Evolutionary conservation across 2,329 filamentous ascomycete genomes (phyloP).

Genomic region (Fusarium goolgardi): DNA sequence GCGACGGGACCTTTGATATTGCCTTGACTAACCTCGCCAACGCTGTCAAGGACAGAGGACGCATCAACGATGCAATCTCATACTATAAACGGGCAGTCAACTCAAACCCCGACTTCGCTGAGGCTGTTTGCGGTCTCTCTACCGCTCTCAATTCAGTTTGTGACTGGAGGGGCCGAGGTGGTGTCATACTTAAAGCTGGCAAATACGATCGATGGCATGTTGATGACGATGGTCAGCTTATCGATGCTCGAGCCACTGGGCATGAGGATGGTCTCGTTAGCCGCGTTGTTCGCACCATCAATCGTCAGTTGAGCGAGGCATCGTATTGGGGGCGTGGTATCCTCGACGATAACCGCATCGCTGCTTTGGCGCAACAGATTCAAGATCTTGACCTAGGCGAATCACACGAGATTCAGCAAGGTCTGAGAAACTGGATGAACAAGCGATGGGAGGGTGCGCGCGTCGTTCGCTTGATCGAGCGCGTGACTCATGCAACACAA

Average conservation of each 20-base stretch:
- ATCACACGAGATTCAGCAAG: constrained; percentile 53
- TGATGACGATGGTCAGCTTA: constrained; percentile 82
- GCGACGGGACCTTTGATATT: constrained; percentile 96
- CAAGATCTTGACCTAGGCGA: constrained; percentile 53
- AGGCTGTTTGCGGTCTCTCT: constrained; percentile 94
- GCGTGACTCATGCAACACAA: constrained; percentile 79
- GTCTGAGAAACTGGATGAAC: constrained; percentile 72
- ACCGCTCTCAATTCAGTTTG: constrained; percentile 97
- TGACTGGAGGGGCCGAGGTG: constrained; percentile 90
- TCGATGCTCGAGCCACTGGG: constrained; percentile 73
- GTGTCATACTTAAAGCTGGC: constrained; percentile 78
- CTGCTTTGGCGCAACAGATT: constrained; percentile 62
- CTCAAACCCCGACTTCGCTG: constrained; percentile 95
- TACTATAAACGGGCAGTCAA: constrained; percentile 92
- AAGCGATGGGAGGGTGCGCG: constrained; percentile 90
- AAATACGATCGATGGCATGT: constrained; percentile 93
- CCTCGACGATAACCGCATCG: constrained; percentile 67
- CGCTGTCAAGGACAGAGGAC: constrained; percentile 95
- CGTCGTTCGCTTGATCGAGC: constrained; percentile 84
- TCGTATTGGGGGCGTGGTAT: constrained; percentile 85
- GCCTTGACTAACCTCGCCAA: constrained; percentile 96
- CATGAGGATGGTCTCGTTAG: constrained; percentile 84
- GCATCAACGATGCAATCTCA: constrained; percentile 88
- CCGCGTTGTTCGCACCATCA: constrained; percentile 89
- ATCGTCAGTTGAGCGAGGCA: constrained; percentile 86